Percentiles rank a stretch among this genome's conserved stretches.
phyloP scores from a whole-genome alignment of 139 green algal species.

The Microglena sp. region DNA sequence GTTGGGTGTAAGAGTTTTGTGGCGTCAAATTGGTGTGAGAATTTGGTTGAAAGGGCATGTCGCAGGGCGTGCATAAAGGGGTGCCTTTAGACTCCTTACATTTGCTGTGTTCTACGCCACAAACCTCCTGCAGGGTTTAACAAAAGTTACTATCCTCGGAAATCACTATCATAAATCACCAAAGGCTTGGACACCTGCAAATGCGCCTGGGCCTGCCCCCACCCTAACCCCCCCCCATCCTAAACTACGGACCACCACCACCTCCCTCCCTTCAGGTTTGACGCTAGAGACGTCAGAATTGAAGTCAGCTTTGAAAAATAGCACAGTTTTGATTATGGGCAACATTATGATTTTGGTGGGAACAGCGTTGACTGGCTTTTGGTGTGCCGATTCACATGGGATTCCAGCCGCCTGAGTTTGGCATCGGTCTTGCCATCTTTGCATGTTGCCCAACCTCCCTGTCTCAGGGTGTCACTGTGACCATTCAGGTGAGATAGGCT shows the following conservation, averaged over 20 bases:
- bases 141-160: no score
- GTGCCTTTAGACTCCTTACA: no score
- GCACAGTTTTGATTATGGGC: slow-evolving; percentile 38
- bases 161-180: no score
- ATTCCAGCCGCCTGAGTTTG: slow-evolving; percentile 51
- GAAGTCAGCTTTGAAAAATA: slow-evolving; percentile 34
- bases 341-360: slow-evolving; percentile 53
- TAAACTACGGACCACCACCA: slow-evolving; percentile 45
- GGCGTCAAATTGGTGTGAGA: no score
- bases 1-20: no score
- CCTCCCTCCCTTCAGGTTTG: slow-evolving; percentile 66
- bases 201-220: no score
- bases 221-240: no score
- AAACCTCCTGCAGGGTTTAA: no score
- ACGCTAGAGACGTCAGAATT: slow-evolving; percentile 60
- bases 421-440: slow-evolving; percentile 70
- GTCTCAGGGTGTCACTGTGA: slow-evolving; percentile 26
- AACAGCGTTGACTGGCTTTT: slow-evolving; percentile 59
- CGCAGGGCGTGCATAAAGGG: no score
- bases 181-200: no score
- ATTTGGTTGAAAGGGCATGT: no score
- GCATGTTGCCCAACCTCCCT: slow-evolving; percentile 72
- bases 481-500: neutral
- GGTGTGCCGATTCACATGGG: slow-evolving; percentile 31
- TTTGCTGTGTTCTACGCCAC: no score